These are phyloP conservation scores for Sclerotinia sclerotiorum DNA, from an alignment of 2,329 filamentous ascomycete species.

Conservation along the genomic window DNA sequence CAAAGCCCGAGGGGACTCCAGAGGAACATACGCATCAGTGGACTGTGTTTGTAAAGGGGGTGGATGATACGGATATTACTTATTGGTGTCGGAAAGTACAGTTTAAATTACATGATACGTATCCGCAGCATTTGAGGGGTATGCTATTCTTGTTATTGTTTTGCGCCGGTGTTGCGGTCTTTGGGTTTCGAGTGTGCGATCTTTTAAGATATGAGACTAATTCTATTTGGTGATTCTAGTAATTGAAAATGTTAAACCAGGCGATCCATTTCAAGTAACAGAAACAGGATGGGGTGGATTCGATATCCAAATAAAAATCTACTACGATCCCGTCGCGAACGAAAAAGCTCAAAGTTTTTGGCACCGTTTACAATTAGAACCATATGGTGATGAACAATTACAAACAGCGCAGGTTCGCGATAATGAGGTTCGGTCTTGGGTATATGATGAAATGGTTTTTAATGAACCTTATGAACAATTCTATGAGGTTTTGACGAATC, in stretches of 20 bases:
- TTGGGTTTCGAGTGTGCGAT: neutral
- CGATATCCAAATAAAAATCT: conserved; percentile 91
- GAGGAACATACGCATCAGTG: conserved; percentile 95
- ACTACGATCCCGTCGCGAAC: conserved; percentile 81
- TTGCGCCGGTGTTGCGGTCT: neutral
- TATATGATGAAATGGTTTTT: conserved; percentile 93
- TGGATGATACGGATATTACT: conserved; percentile 86
- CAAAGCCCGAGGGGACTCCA: conserved; percentile 73
- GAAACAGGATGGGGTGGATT: conserved; percentile 99
- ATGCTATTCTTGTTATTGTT: conserved; percentile 34
- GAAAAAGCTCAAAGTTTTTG: conserved; percentile 97
- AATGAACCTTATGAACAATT: conserved; percentile 95
- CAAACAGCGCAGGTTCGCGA: conserved; percentile 57
- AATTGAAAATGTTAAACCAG: conserved; percentile 64
- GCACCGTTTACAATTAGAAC: conserved; percentile 87
- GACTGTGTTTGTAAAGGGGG: conserved; percentile 88
- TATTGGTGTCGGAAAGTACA: conserved; percentile 97
- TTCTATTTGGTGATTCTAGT: conserved; percentile 43
- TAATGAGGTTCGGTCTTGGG: conserved; percentile 72
- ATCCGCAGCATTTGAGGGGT: conserved; percentile 85
- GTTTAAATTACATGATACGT: conserved; percentile 97
- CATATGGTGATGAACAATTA: conserved; percentile 78
- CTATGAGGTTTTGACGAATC: conserved; percentile 79
- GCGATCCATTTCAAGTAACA: conserved; percentile 74
- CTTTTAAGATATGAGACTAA: neutral